Conservation (phyloP, 768 basidiomycete genomes). For the Lentinus brumalis region DNA sequence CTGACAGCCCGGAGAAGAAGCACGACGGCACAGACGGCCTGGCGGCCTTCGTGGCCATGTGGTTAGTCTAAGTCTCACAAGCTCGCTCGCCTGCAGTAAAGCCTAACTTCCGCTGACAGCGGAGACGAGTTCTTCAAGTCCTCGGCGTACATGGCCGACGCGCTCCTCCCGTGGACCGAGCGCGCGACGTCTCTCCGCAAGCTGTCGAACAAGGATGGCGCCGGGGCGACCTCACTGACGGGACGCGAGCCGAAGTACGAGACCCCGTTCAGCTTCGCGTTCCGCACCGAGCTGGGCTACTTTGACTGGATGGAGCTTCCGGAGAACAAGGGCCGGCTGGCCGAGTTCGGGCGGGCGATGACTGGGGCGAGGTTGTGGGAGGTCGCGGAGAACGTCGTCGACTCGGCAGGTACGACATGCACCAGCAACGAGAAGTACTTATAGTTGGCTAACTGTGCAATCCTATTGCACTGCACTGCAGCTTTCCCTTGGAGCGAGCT, state of each 20-base stretch:
- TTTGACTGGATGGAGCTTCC: conserved; percentile 64
- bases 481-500: conserved; percentile 22
- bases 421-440: too few species aligned
- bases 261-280: conserved; percentile 10
- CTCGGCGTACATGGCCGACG: conserved; percentile 4
- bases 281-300: conserved; percentile 12
- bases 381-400: conserved; percentile 5
- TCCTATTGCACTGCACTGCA: not conserved
- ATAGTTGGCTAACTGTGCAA: too few species aligned
- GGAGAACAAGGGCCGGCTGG: conserved; percentile 44
- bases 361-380: conserved; percentile 50
- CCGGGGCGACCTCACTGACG: not conserved
- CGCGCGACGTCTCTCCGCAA: conserved; percentile 2
- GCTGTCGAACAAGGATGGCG: not conserved
- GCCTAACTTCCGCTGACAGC: not conserved
- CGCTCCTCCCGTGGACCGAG: conserved; percentile 9
- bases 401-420: too few species aligned
- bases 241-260: not conserved
- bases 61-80: conserved; percentile 49
- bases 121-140: conserved; percentile 13
- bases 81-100: not conserved
- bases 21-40: conserved; percentile 65
- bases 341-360: conserved; percentile 74
- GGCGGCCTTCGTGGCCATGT: conserved; percentile 67
- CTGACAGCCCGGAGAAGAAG: conserved; percentile 57